Conservation (phyloP, 2,329 filamentous ascomycete genomes). For the Trichoderma gracile region DNA sequence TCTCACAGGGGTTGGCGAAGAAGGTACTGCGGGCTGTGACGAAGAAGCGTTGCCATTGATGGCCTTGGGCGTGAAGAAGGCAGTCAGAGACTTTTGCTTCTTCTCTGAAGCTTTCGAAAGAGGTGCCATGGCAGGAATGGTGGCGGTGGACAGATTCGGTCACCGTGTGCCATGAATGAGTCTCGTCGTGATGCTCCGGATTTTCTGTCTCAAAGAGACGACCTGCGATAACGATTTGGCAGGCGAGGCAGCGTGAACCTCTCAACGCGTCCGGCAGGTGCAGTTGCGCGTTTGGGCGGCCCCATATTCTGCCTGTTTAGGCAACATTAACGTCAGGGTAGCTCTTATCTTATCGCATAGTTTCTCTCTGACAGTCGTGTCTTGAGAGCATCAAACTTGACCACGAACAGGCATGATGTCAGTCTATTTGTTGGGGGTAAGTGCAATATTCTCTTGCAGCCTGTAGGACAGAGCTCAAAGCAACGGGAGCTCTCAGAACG, state of each 20-base stretch:
- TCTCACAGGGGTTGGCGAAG: slow-evolving; percentile 33
- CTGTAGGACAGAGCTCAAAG: not conserved
- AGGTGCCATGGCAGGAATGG: slow-evolving; percentile 37
- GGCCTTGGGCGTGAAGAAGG: slow-evolving; percentile 73
- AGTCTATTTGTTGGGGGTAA: no score
- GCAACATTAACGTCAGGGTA: slow-evolving; percentile 20
- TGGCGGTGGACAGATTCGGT: not conserved
- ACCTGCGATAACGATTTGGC: not conserved
- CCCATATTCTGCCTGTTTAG: slow-evolving; percentile 19
- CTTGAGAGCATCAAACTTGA: not conserved
- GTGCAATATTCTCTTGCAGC: not conserved
- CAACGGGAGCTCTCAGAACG: not conserved
- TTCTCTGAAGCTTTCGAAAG: slow-evolving; percentile 50
- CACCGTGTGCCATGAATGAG: not conserved
- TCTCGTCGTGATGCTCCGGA: not conserved
- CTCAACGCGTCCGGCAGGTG: slow-evolving; percentile 20
- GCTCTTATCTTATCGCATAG: slow-evolving; percentile 21
- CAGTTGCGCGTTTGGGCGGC: slow-evolving; percentile 11
- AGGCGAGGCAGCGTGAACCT: not conserved
- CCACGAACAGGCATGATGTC: not conserved
- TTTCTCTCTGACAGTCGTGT: not conserved
- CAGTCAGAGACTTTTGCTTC: slow-evolving; percentile 81
- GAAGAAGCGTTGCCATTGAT: slow-evolving; percentile 48
- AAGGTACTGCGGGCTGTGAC: slow-evolving; percentile 35
- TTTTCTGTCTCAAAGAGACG: not conserved